Base-by-base conservation (phyloP, 768 basidiomycete species). In the Xerocomus brunneocitrinus region DNA sequence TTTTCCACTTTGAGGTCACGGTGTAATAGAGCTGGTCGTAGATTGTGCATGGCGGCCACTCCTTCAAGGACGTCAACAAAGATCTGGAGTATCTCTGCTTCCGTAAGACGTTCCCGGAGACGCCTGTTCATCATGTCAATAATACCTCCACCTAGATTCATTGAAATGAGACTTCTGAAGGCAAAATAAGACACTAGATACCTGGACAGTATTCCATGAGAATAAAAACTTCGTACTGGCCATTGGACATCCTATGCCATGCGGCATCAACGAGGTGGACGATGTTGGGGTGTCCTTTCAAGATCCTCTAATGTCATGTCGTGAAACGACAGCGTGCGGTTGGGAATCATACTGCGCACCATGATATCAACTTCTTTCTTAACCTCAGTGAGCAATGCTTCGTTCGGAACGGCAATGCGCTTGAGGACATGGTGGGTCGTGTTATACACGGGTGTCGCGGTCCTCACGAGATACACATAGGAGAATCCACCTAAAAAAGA, bases 91-190 rank as follows among this genome's bases (percentile, higher is more conserved):
- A 99, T 98, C 71, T 99, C 97, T 24, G 87, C 80, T 72, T 99
- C 97, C 3, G 92, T 95, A 39, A 98, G 79, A 25, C 97, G 84
- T 72, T 98, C 94, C 50, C 95, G 83, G 43, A 99, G 79, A 49
- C 97, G 83, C 60, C 94, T 84, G 71, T 99, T 99, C 91, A 99
- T 94, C 87, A 98, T 94, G 74, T 99, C 97, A 71, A 99, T 98
- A 59, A 99, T 98, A 34, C 97, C 97, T 36, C 97, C 97, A 45
- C 94, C 94, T 92, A 58, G 2, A 12, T 47, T 31, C 13, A 49
- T 36, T 41, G 27, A 36, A 47, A 50, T 58, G 44, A 58, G 62
- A 39, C 62, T 36, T 38, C 34, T 27, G 34, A 43, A 43, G 10
- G 6, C 3, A 45, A 14, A 52, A 44, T 13, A 22, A 24, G 19